Base-by-base conservation (phyloP, 2,329 filamentous ascomycete genomes). In the Phaeosphaeria sp. region DNA sequence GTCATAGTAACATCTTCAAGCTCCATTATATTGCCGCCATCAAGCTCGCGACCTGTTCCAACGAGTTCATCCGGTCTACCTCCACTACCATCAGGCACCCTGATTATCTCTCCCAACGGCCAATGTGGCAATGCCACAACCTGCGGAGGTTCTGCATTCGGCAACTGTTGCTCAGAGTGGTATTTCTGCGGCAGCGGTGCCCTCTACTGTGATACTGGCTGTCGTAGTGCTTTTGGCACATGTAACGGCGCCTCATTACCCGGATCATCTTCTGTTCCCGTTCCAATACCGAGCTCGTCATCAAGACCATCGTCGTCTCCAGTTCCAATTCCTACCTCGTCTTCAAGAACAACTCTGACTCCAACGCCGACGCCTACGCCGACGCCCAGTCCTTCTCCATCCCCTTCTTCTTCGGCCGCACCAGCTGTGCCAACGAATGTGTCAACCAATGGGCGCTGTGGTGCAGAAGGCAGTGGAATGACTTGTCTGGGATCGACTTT, bases 71-170 rank as follows among this genome's bases (percentile, higher is more conserved):
- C 63, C 10, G 56, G 57, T 10, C 30, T 63, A 15, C 67, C 70
- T 15, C 67, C 70, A 11, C 52, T 69, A 10, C 68, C 70, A 3
- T 66, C 70, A 0, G 68, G 68, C 36, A 64, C 56, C 2, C 50
- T 72, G 6, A 62, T 72, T 43, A 49, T 68, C 15, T 71, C 67
- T 6, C 50, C 59, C 2, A 73, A 72, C 53, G 69, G 70, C 13
- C 65, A 67, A 46, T 73, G 70, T 53, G 69, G 70, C 42, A 73
- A 72, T 43, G 51, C 54, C 6, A 73, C 70, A n/a, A 73, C 70
- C 2, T 73, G 70, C 53, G 65, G 50, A 4, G 69, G 69, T 3
- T 71, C 65, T 2, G 25, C 33, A 6, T 72, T 70, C 21, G 69
- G 70, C 21, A 55, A 47, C 20, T 71, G 70, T 58, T 72, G 69